Conservation (phyloP, 2,329 filamentous ascomycete genomes). For the Didymella segeticola region DNA sequence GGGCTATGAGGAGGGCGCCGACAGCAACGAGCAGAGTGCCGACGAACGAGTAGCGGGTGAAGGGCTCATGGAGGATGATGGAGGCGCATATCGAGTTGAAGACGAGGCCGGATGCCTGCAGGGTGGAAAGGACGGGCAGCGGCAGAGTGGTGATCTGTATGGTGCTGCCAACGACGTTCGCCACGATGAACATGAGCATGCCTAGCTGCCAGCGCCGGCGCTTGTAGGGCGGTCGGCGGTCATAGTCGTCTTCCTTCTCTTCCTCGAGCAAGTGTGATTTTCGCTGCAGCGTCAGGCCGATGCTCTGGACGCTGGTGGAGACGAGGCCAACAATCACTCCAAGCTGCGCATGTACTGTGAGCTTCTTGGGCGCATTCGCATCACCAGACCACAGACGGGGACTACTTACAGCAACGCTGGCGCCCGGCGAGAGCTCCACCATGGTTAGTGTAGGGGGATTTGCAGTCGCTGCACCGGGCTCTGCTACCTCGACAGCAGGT, state of each 20-base stretch:
- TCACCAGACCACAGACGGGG: background rate
- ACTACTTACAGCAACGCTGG: conserved; percentile 51
- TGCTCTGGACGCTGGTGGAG: conserved; percentile 92
- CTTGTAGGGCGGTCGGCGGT: conserved; percentile 84
- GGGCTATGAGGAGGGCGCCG: conserved; percentile 89
- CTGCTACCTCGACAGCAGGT: conserved; percentile 40
- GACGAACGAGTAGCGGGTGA: conserved; percentile 89
- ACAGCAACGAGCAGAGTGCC: conserved; percentile 87
- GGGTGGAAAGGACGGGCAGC: conserved; percentile 88
- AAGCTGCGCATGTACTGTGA: conserved; percentile 62
- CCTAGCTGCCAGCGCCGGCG: conserved; percentile 93
- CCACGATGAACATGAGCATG: conserved; percentile 95
- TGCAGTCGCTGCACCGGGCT: conserved; percentile 28
- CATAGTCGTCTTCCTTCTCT: conserved; percentile 80
- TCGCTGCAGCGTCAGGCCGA: conserved; percentile 93
- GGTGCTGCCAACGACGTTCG: conserved; percentile 92
- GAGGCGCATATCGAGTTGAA: conserved; percentile 99
- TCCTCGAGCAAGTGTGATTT: conserved; percentile 99
- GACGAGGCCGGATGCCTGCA: conserved; percentile 89
- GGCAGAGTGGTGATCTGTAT: conserved; percentile 98
- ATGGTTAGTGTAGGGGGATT: conserved; percentile 32
- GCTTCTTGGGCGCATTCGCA: conserved; percentile 5
- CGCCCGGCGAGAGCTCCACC: conserved; percentile 51
- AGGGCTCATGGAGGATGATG: conserved; percentile 88
- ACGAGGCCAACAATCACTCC: conserved; percentile 92